Evolutionary conservation across 2,329 filamentous ascomycete species (phyloP), one percentile per base, ranked within the genome.

Genomic region (Trichoderma atrobrunneum): DNA sequence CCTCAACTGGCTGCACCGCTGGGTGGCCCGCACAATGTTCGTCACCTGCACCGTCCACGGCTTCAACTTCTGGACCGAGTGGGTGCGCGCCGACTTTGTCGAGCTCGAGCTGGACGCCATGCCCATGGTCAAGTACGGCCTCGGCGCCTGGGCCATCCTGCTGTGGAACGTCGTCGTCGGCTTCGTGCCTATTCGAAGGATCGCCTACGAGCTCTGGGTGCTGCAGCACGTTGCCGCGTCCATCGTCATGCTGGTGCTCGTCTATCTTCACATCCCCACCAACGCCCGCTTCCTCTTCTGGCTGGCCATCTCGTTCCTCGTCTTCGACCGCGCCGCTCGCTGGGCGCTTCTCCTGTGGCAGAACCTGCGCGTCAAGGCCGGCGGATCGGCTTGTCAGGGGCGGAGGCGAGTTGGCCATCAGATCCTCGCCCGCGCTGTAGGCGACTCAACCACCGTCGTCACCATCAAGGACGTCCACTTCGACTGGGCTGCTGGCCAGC

Each of bases 1-100:
- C 10, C 82, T 93, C 72, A 93, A 92, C 78, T 93, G 91, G 91
- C 80, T 93, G 67, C 91, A 93, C 76, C 87, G 91, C 73, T 93
- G 91, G 91, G 88, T 90, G 11, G 90, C 89, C 3, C 86, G 91
- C 72, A 91, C 89, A 70, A 88, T 93, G 82, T 86, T 93, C 43
- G 81, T 93, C 18, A 92, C 89, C 0, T 88, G 88, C 2, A 90
- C 90, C 1, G 85, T 93, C 4, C 91, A 93, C 76, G 90, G 92
- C 73, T 91, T 88, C 75, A 88, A 91, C 78, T 93, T 92, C 78
- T 90, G 89, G 81, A 82, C 83, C 3, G 86, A 90, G 77, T 93
- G 91, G 89, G 85, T 85, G 30, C 82, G 83, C 12, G 85, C 88
- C 70, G 87, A 88, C 72, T 88, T 91, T 72, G 84, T 92, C 34